Evolutionary conservation across 1,139 yeast species (phyloP), one percentile per base, ranked within the genome.

Genomic region (Pneumocystis oryctolagi): DNA sequence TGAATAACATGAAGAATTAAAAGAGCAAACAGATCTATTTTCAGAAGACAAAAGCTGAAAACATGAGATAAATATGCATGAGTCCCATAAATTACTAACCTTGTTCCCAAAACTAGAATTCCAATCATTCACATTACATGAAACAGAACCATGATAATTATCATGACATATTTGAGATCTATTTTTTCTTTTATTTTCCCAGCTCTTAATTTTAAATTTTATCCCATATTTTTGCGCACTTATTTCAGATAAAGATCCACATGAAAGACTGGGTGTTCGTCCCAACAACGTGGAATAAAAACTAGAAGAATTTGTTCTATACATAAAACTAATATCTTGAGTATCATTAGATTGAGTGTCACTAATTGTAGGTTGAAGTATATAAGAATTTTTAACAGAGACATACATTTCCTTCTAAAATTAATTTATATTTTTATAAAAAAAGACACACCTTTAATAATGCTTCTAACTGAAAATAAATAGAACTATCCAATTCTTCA

Each of bases 331-430:
- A 9, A 4, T 47, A 47, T 28, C 20, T 9, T 47, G 55, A 47
- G 16, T 4, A 9, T 53, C 53, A 58, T 30, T n/a, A 31, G 8
- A n/a, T 34, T 58, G 40, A 28, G 25, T n/a, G 34, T 40, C 37
- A 35, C 20, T 57, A 25, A 39, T 2, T 20, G 39, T 18, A 5
- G 64, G 64, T 28, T 64, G 66, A 5, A 63, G 55, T 40, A 64
- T 64, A 31, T 59, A 61, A 32, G 62, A 62, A n/a, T 39, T 55
- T 32, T 64, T 63, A 16, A 64, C 53, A 16, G 64, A 62, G 14
- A 47, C 53, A 58, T 64, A 64, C 58, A 64, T 59, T 25, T 63
- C 66, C 60, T 60, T 59, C 37, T 59, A 47, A 18, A 32, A 32
- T 20, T 40, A 61, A n/a, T 28, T 28, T 47, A 9, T 5, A n/a